Conservation (phyloP, 306 rosid species). For the Corylus americana region DNA sequence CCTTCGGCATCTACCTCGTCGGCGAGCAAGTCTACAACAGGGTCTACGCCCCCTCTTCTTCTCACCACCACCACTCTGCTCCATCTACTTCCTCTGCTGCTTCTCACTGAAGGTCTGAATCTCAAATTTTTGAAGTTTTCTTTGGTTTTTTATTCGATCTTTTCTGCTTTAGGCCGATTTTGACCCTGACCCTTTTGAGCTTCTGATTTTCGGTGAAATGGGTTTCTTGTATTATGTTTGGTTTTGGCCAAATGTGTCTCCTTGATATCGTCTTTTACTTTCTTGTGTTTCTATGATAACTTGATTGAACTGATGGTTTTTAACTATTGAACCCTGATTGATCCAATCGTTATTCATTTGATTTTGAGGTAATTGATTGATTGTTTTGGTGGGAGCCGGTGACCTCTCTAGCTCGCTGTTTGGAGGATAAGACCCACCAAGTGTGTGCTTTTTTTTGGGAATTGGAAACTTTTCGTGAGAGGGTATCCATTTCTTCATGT, state of each 20-base stretch:
- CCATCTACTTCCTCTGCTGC: constrained; percentile 36
- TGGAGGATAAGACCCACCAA: background rate
- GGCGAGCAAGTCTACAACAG: constrained; percentile 78
- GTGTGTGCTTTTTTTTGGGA: background rate
- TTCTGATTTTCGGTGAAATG: background rate
- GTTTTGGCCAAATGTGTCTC: background rate
- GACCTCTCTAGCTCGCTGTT: background rate
- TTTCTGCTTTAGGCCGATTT: background rate
- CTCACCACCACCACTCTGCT: constrained; percentile 29
- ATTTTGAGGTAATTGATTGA: background rate
- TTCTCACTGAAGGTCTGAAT: constrained; percentile 34
- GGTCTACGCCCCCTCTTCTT: constrained; percentile 40
- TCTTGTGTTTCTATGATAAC: background rate
- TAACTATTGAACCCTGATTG: background rate
- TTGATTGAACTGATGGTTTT: background rate
- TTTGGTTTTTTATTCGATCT: background rate
- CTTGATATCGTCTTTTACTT: background rate
- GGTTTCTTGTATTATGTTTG: background rate
- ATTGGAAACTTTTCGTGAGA: background rate
- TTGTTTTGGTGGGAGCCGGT: background rate
- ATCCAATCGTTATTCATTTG: background rate
- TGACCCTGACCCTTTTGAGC: background rate
- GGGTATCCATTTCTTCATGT: background rate
- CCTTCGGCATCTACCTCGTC: constrained; percentile 82
- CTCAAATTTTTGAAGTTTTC: background rate